Conservation (phyloP, 192 early-diverging fungal genomes). For the Backusella westeae region DNA sequence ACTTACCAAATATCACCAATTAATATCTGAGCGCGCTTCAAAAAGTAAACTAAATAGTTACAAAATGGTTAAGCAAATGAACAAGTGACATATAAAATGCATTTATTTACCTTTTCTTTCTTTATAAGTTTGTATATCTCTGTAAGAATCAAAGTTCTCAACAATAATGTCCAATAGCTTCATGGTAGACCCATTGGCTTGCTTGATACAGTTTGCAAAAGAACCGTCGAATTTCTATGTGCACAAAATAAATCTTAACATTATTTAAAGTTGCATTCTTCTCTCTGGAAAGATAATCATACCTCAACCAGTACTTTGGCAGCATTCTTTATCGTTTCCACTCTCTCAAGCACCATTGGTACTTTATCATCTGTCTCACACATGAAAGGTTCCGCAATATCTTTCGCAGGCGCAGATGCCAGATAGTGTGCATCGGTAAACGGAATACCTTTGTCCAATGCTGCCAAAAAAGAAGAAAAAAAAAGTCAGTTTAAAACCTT, state of each 20-base stretch:
- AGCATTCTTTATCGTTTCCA: conserved; percentile 63
- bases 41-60: conserved; percentile 49
- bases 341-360: conserved; percentile 60
- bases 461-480: conserved; percentile 22
- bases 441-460: conserved; percentile 55
- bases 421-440: conserved; percentile 60
- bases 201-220: conserved; percentile 57
- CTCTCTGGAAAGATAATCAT: not conserved
- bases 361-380: conserved; percentile 41
- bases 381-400: not conserved
- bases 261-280: not conserved
- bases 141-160: conserved; percentile 61
- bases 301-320: conserved; percentile 64
- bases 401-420: conserved; percentile 11
- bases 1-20: conserved; percentile 75
- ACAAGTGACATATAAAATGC: no score
- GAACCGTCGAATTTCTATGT: conserved; percentile 55
- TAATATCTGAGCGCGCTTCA: conserved; percentile 84
- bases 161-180: conserved; percentile 56
- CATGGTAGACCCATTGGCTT: conserved; percentile 52
- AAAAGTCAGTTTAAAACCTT: not conserved
- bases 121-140: conserved; percentile 58
- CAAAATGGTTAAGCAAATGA: conserved; percentile 7
- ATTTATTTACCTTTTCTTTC: conserved; percentile 46
- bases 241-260: not conserved